These are phyloP conservation scores for Macrolepiota dolichaula DNA, from an alignment of 768 basidiomycete genomes.

Conservation along the genomic window DNA sequence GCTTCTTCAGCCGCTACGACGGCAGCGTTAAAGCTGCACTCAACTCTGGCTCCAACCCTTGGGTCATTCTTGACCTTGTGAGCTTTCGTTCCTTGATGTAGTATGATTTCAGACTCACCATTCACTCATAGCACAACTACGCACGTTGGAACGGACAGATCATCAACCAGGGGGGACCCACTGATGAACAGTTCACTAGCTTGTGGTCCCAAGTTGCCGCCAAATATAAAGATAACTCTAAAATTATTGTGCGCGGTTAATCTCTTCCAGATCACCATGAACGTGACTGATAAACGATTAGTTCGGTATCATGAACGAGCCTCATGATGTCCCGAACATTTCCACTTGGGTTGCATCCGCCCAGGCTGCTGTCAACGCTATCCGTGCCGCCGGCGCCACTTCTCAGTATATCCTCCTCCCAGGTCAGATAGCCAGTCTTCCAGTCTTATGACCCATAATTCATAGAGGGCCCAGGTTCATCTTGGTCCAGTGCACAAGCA, in stretches of 20 bases:
- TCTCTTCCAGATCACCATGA: not conserved
- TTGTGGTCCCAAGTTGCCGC: constrained; percentile 52
- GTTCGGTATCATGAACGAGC: constrained; percentile 53
- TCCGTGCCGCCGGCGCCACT: constrained; percentile 53
- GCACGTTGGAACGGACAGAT: constrained; percentile 56
- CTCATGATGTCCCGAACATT: constrained; percentile 48
- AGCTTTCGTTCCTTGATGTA: constrained; percentile 4
- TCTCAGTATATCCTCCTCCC: constrained; percentile 55
- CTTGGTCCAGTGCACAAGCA: constrained; percentile 25
- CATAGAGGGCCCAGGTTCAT: constrained; percentile 18
- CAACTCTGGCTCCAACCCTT: constrained; percentile 33
- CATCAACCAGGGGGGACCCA: constrained; percentile 57
- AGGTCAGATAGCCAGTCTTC: constrained; percentile 27
- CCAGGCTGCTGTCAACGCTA: constrained; percentile 56
- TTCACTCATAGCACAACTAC: constrained; percentile 46
- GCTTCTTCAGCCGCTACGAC: constrained; percentile 44
- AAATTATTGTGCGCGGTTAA: constrained; percentile 37
- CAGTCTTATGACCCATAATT: not conserved
- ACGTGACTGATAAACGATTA: constrained; percentile 4
- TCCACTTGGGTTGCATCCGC: constrained; percentile 43
- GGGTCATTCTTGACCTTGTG: constrained; percentile 51
- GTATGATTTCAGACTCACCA: not conserved
- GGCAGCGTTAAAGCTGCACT: constrained; percentile 45
- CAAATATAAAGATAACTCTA: constrained; percentile 38
- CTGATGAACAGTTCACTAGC: constrained; percentile 45